These are phyloP conservation scores for Volvox carteri DNA, from an alignment of 163 green algal species.

Conservation along the genomic window DNA sequence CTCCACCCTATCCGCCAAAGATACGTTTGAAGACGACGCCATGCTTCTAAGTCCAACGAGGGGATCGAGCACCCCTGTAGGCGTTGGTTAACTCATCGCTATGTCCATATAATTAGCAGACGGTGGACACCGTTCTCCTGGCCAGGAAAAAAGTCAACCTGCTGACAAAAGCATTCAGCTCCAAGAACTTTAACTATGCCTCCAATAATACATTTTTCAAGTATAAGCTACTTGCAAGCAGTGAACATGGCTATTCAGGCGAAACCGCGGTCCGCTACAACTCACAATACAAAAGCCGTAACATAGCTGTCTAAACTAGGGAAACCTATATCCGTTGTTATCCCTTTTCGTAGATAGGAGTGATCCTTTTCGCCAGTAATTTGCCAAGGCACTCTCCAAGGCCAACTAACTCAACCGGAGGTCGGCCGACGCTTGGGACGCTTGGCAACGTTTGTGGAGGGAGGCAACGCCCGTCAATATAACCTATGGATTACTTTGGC, in stretches of 20 bases:
- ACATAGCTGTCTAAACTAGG: background rate
- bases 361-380: no score
- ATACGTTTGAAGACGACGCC: slow-evolving; percentile 5
- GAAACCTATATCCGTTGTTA: no score
- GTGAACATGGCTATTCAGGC: no score
- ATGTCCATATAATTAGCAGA: background rate
- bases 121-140: background rate
- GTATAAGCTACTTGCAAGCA: background rate
- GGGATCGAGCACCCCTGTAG: background rate
- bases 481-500: no score
- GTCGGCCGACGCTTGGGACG: no score
- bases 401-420: no score
- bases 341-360: no score
- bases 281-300: background rate
- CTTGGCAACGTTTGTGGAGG: no score
- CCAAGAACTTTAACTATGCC: background rate
- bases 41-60: background rate
- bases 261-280: background rate
- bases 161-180: background rate
- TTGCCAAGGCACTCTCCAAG: no score
- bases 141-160: background rate
- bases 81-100: background rate
- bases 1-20: slow-evolving; percentile 59
- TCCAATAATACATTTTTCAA: no score
- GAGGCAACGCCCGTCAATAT: no score